Conservation (phyloP, 208 protist genomes). For the Acanthamoeba healyi region DNA sequence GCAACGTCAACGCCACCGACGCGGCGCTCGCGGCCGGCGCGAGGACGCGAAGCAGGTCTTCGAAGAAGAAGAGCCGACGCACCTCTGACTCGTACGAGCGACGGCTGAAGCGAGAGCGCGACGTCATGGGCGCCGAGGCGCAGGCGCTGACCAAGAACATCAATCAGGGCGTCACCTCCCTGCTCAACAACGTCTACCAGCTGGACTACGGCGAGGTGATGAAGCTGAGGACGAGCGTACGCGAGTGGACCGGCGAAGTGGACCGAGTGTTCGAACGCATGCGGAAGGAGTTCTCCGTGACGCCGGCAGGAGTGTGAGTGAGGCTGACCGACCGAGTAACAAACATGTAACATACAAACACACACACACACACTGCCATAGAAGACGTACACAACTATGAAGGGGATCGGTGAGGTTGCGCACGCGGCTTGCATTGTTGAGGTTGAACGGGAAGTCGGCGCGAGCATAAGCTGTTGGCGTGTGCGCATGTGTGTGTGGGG, state of each 20-base stretch:
- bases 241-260: slow-evolving; percentile 53
- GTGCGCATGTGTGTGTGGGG: background rate
- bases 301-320: background rate
- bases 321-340: too few relatives aligned
- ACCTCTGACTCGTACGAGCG: background rate
- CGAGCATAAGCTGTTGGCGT: background rate
- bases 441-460: background rate
- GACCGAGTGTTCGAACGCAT: slow-evolving; percentile 1
- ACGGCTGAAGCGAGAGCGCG: background rate
- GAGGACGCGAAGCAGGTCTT: background rate
- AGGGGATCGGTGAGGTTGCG: too few relatives aligned
- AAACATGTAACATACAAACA: too few relatives aligned
- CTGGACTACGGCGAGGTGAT: slow-evolving; percentile 57
- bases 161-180: background rate
- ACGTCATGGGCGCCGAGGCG: slow-evolving; percentile 38
- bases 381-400: too few relatives aligned
- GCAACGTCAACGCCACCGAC: background rate
- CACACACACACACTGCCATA: too few relatives aligned
- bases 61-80: background rate
- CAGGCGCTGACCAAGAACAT: background rate
- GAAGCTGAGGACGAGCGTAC: slow-evolving; percentile 61
- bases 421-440: too few relatives aligned
- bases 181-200: slow-evolving; percentile 13
- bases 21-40: too few relatives aligned
- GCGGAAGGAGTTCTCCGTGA: background rate